These are phyloP conservation scores for Chamaecyparis obtusa DNA, from an alignment of 75 land plant species.

Conservation along the genomic window DNA sequence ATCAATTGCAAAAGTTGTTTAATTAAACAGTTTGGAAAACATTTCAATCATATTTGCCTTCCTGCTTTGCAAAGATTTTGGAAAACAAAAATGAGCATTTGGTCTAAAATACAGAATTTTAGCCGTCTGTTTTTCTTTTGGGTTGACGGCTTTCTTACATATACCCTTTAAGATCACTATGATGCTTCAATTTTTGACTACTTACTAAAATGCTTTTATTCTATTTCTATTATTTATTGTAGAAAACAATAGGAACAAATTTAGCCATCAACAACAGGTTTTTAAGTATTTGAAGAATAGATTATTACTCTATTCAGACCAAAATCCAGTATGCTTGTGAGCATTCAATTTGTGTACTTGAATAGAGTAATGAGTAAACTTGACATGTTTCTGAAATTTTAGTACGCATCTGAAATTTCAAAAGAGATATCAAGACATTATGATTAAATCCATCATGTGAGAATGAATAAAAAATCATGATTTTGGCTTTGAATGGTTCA, in stretches of 20 bases:
- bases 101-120: neutral
- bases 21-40: neutral
- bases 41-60: neutral
- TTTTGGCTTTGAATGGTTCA: neutral
- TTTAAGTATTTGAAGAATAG: neutral
- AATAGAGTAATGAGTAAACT: neutral
- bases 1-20: too few relatives aligned
- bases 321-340: neutral
- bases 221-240: too few relatives aligned
- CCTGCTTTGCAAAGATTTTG: neutral
- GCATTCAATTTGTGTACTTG: neutral
- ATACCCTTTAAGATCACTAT: neutral
- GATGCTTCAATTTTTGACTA: neutral
- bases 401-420: neutral
- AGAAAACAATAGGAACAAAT: neutral
- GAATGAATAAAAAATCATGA: neutral
- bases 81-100: neutral
- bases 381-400: neutral
- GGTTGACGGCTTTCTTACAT: neutral
- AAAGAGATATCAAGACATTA: neutral
- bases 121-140: neutral
- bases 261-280: neutral
- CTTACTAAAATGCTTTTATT: neutral
- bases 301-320: neutral
- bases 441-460: neutral